Evolutionary conservation across 2,329 filamentous ascomycete species (phyloP).

Genomic region (Pezicula radicicola): DNA sequence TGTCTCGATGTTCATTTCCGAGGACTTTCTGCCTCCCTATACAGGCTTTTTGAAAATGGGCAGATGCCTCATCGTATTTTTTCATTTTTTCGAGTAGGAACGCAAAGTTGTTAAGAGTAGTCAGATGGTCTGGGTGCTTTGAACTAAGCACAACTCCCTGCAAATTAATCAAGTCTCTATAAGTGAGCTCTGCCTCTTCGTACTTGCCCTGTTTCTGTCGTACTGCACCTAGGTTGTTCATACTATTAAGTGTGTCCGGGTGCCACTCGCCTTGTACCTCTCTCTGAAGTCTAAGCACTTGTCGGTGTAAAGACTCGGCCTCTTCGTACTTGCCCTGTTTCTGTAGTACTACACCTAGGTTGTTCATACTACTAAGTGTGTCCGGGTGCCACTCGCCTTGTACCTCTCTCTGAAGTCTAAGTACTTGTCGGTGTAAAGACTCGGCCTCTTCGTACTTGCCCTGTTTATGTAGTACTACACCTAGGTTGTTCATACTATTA

Average conservation of each 20-base stretch:
- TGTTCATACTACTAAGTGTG: neutral
- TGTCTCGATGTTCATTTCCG: neutral
- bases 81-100: neutral
- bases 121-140: neutral
- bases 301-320: no score
- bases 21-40: neutral
- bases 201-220: conserved; percentile 6
- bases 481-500: conserved; percentile 2
- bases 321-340: conserved; percentile 6
- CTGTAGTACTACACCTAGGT: neutral
- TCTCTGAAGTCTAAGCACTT: no score
- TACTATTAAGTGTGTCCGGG: no score
- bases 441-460: conserved; percentile 8
- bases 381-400: neutral
- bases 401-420: neutral
- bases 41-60: neutral
- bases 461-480: neutral
- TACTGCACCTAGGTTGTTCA: no score
- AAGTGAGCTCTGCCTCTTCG: conserved; percentile 3
- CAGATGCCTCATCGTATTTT: neutral
- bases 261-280: no score
- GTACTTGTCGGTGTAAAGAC: neutral
- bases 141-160: neutral
- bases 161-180: neutral
- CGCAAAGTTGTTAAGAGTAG: neutral